Conservation (phyloP, 805 yeast genomes). For the Lachancea waltii region DNA sequence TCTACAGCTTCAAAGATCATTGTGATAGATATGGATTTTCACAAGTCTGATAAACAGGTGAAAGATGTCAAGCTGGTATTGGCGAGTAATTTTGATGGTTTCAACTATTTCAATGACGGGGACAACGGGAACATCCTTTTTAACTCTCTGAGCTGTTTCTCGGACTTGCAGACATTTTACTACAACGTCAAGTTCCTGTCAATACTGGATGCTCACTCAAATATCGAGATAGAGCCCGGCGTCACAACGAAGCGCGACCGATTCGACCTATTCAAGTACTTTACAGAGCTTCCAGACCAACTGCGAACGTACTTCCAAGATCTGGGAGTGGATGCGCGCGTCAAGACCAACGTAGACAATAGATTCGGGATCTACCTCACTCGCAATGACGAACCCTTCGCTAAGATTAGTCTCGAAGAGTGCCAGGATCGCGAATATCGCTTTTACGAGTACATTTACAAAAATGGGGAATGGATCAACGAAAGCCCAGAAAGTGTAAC, state of each 20-base stretch:
- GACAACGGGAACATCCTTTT: constrained; percentile 26
- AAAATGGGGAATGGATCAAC: constrained; percentile 25
- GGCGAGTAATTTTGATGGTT: constrained; percentile 33
- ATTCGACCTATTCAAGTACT: constrained; percentile 31
- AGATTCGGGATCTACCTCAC: constrained; percentile 28
- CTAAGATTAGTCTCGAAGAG: constrained; percentile 23
- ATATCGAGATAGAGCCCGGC: constrained; percentile 23
- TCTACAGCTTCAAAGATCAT: constrained; percentile 34
- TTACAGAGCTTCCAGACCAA: constrained; percentile 24
- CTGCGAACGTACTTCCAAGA: constrained; percentile 19
- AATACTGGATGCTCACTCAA: constrained; percentile 29
- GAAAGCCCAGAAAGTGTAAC: constrained; percentile 25
- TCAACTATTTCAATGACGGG: constrained; percentile 27
- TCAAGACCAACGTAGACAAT: constrained; percentile 24
- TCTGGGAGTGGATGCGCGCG: constrained; percentile 13
- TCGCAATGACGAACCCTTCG: constrained; percentile 12
- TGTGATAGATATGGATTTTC: constrained; percentile 33
- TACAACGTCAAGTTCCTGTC: constrained; percentile 29
- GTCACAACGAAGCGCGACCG: constrained; percentile 16
- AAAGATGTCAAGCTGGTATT: constrained; percentile 32
- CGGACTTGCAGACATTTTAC: constrained; percentile 28
- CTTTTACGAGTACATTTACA: constrained; percentile 25
- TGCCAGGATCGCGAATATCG: constrained; percentile 20
- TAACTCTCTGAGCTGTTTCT: constrained; percentile 25
- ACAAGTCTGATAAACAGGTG: constrained; percentile 21